phyloP scores from a whole-genome alignment of 805 yeast species.

The Starmerella sirachaensis region DNA sequence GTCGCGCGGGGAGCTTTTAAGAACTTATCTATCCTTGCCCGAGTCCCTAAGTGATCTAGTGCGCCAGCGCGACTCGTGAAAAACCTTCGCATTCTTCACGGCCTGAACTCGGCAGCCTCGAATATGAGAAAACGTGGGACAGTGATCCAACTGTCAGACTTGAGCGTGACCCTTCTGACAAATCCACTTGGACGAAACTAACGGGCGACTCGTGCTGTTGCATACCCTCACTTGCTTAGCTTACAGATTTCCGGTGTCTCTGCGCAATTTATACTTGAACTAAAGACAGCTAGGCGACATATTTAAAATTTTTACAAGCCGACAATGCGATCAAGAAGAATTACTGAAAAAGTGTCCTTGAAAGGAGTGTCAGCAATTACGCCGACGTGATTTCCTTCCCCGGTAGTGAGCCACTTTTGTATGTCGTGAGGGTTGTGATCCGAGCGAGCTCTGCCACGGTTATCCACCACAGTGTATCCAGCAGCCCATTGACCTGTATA shows the following conservation, averaged over 20 bases:
- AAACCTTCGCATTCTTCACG: constrained; percentile 1
- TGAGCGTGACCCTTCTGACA: too few species aligned
- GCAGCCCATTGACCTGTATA: constrained; percentile 30
- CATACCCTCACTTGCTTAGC: too few species aligned
- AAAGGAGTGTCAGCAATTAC: constrained; percentile 20
- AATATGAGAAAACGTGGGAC: not conserved
- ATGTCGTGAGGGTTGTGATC: constrained; percentile 20
- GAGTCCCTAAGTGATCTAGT: constrained; percentile 1
- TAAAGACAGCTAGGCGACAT: too few species aligned
- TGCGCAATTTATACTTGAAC: too few species aligned
- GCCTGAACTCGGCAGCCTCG: not conserved
- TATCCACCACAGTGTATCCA: constrained; percentile 30
- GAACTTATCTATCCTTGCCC: constrained; percentile 1
- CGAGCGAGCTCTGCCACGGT: constrained; percentile 25
- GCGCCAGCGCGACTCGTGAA: not conserved
- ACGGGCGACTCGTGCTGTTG: too few species aligned
- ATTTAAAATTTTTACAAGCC: constrained; percentile 8
- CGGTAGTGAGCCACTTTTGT: constrained; percentile 23
- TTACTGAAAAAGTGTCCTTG: constrained; percentile 12
- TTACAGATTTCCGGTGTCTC: too few species aligned
- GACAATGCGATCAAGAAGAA: constrained; percentile 7
- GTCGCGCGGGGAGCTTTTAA: constrained; percentile 2
- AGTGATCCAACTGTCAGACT: too few species aligned
- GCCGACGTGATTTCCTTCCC: constrained; percentile 21
- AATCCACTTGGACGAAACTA: too few species aligned